Base-by-base conservation (phyloP, 2,329 filamentous ascomycete genomes). In the Nemania serpens region DNA sequence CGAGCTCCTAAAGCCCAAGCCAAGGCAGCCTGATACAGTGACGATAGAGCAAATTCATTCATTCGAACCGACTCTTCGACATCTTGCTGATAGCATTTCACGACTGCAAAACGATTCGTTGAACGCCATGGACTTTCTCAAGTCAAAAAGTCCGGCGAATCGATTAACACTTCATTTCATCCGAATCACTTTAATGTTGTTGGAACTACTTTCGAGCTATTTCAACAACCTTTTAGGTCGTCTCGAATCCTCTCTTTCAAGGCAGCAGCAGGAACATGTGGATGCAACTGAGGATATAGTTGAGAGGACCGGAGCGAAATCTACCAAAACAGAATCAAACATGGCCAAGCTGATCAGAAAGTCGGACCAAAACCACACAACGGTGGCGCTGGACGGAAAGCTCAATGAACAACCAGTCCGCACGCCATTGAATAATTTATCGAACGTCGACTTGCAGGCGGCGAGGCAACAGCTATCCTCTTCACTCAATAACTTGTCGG, bases 401-500 rank as follows among this genome's bases (percentile, higher is more conserved):
- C 46, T 56, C 18, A 20, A 48, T 22, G 46, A 61, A 45, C 15
- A 61, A 43, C 25, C 22, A 2, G 53, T 48, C 15, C 20, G 33
- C 17, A 46, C 58, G 12, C n/a, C 48, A 52, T 57, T 29, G 5
- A 37, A 58, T 20, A 58, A 46, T 13, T 11, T 43, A 25, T 37
- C 22, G 5, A 25, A 53, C 3, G 25, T 29, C 29, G 34, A 43
- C 11, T 22, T 36, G n/a, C 37, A 43, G 2, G 42, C 55, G 2
- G 53, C 34, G 17, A 55, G 47, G 36, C 39, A 43, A 46, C 54
- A 37, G 7, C 54, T 62, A 9, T 55, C 61, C n/a, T n/a, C 6
- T 2, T 64, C 58, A 13, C 29, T 61, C 17, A 34, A 18, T 2
- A 22, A 54, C 5, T 55, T 61, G 22, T 64, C 58, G 4, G 10